Evolutionary conservation across 225 moss, liverwort and hornwort genomes (phyloP), one percentile per base, ranked within the genome.

Genomic region (Pseudisothecium myosuroides): DNA sequence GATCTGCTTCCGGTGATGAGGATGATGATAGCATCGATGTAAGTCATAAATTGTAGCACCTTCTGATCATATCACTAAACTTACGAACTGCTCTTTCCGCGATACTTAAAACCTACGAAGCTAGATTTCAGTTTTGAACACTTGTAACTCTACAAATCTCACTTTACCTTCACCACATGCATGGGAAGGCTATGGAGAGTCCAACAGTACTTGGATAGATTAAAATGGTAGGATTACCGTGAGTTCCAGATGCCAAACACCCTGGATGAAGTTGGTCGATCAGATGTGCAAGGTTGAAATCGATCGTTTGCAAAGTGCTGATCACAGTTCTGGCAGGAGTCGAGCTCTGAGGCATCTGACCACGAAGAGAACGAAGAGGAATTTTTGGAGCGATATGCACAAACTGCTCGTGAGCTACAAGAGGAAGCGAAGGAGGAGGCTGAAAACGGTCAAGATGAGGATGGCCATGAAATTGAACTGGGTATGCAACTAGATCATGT

Each of bases 401-500:
- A 76, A 77, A 96, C 95, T 86, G 96, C 96, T 34, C 92, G 96
- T 83, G 96, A 96, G 74, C 94, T 96, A 67, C 94, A 96, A 88
- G 86, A 94, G 47, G 95, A 95, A 88, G 95, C 95, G 22, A 90
- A 88, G 60, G 96, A 94, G 83, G 95, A 96, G 78, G 96, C 95
- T 86, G 96, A 96, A 89, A 95, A 95, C 66, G 96, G 96, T 56
- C 95, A 94, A 89, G 96, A 96, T 86, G 96, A 96, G 91, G 96
- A 96, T 81, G 96, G 96, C 32, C 96, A 96, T 87, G 96, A 96
- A 91, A 91, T 96, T 90, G 96, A 96, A 87, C 91, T 96, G 49
- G 96, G 96, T 96, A 91, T 50, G 85, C 34, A 37, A 65, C 26
- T 50, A 37, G 27, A 83, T 83, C 65, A 26, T 65, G 50, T 49